Conservation (phyloP, 352 stramenopile genomes). For the Phytophthora ramorum region DNA sequence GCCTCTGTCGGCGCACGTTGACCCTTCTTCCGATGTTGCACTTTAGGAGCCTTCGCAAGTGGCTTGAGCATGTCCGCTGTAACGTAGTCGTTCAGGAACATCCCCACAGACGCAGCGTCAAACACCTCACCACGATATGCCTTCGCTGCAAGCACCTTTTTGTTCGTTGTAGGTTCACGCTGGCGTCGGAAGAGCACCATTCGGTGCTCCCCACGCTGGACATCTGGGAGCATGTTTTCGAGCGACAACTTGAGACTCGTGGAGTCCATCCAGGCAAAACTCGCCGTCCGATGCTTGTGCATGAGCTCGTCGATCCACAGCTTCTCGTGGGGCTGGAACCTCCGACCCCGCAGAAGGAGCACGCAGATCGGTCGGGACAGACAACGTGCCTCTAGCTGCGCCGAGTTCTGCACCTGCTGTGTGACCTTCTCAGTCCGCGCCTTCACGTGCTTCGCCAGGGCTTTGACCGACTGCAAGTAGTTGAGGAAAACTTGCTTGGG, state of each 20-base stretch:
- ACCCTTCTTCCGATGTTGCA: conserved; percentile 46
- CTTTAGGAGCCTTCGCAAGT: conserved; percentile 61
- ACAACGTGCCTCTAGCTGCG: conserved; percentile 72
- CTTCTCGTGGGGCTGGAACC: conserved; percentile 68
- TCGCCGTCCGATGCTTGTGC: conserved; percentile 57
- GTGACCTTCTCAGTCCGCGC: conserved; percentile 60
- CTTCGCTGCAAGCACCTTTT: conserved; percentile 56
- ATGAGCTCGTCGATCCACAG: conserved; percentile 77
- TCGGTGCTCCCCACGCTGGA: conserved; percentile 52
- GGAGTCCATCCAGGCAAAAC: conserved; percentile 79
- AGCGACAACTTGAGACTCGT: conserved; percentile 72
- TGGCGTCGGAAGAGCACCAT: conserved; percentile 76
- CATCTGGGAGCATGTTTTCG: conserved; percentile 63
- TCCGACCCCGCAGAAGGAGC: conserved; percentile 66
- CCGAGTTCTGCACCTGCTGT: conserved; percentile 69
- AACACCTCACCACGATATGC: conserved; percentile 68
- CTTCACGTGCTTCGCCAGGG: conserved; percentile 66
- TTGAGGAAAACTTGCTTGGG: conserved; percentile 81
- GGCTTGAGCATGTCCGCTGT: conserved; percentile 43
- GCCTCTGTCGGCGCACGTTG: conserved; percentile 20
- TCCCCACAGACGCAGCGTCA: conserved; percentile 55
- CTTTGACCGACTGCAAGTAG: conserved; percentile 64
- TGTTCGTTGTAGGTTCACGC: conserved; percentile 39
- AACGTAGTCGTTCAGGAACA: conserved; percentile 65
- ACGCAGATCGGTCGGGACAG: conserved; percentile 69